Conservation (phyloP, 345 rosid species). For the Moringa oleifera region DNA sequence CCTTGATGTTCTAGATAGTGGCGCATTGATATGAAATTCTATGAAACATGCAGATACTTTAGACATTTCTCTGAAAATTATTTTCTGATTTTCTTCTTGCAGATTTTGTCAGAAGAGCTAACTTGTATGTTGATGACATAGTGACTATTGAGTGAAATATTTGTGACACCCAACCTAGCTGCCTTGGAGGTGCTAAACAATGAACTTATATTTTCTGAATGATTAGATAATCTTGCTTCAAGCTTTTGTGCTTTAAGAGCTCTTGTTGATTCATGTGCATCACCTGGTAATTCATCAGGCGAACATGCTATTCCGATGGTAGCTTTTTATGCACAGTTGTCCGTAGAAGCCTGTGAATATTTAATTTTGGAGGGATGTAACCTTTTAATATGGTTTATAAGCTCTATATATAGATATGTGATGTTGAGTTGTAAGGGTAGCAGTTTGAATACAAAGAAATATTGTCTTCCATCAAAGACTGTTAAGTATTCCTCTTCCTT, state of each 20-base stretch:
- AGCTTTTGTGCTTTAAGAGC: conserved; percentile 88
- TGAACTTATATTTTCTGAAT: conserved; percentile 90
- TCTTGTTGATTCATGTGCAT: conserved; percentile 66
- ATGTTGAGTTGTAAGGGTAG: too few relatives aligned
- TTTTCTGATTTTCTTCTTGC: conserved; percentile 25
- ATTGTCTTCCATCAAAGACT: too few relatives aligned
- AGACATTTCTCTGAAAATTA: too few relatives aligned
- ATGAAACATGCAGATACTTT: too few relatives aligned
- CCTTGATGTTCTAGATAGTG: neutral
- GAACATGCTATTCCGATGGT: conserved; percentile 76
- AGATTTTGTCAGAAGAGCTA: conserved; percentile 74
- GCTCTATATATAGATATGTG: too few relatives aligned
- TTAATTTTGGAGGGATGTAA: too few relatives aligned
- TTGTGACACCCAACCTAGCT: conserved; percentile 95
- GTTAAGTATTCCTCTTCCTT: too few relatives aligned
- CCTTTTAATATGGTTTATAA: too few relatives aligned
- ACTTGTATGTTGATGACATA: conserved; percentile 61
- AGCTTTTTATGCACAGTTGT: too few relatives aligned
- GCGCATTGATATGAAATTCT: too few relatives aligned
- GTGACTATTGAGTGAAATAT: conserved; percentile 80
- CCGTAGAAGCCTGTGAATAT: too few relatives aligned
- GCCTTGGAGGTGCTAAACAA: conserved; percentile 92
- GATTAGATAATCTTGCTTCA: conserved; percentile 92
- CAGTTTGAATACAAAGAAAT: too few relatives aligned
- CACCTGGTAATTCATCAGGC: conserved; percentile 43